Evolutionary conservation across 768 basidiomycete species (phyloP).

Genomic region (Trametes punicea): DNA sequence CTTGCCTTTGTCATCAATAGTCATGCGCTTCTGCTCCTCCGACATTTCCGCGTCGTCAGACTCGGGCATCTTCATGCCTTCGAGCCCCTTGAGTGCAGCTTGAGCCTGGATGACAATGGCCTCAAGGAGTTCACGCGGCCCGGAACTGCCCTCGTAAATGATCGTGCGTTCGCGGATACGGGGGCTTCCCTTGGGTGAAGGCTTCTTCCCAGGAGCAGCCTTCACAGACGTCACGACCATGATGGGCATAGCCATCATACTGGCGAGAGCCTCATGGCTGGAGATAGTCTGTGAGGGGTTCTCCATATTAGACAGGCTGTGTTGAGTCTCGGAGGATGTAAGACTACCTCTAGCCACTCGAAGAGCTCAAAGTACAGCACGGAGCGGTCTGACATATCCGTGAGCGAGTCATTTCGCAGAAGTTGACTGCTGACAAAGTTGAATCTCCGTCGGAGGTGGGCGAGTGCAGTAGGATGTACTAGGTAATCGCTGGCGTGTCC

Average conservation of each 20-base stretch:
- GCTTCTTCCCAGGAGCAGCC: slow-evolving; percentile 55
- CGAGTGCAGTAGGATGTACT: slow-evolving; percentile 87
- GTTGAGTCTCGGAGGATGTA: neutral
- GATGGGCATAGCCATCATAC: slow-evolving; percentile 97
- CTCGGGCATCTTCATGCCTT: slow-evolving; percentile 54
- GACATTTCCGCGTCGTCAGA: slow-evolving; percentile 59
- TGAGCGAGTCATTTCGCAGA: slow-evolving; percentile 86
- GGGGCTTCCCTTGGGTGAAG: slow-evolving; percentile 39
- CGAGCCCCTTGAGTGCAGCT: slow-evolving; percentile 85
- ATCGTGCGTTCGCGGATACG: slow-evolving; percentile 77
- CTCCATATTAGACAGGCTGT: slow-evolving; percentile 1
- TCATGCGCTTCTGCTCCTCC: slow-evolving; percentile 89
- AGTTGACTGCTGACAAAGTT: slow-evolving; percentile 84
- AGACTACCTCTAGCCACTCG: slow-evolving; percentile 82
- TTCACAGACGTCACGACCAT: slow-evolving; percentile 79
- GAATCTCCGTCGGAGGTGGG: slow-evolving; percentile 88
- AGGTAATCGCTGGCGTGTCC: slow-evolving; percentile 85
- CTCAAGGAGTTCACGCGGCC: slow-evolving; percentile 89
- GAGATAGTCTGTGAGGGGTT: slow-evolving; percentile 71
- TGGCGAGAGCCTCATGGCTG: slow-evolving; percentile 87
- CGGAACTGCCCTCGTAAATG: slow-evolving; percentile 86
- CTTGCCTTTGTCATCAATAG: slow-evolving; percentile 62
- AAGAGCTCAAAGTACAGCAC: slow-evolving; percentile 86
- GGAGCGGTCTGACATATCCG: slow-evolving; percentile 89
- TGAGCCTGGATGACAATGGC: slow-evolving; percentile 90